Evolutionary conservation across 257 asterid species (phyloP).

Genomic region (Nicotiana tomentosiformis): DNA sequence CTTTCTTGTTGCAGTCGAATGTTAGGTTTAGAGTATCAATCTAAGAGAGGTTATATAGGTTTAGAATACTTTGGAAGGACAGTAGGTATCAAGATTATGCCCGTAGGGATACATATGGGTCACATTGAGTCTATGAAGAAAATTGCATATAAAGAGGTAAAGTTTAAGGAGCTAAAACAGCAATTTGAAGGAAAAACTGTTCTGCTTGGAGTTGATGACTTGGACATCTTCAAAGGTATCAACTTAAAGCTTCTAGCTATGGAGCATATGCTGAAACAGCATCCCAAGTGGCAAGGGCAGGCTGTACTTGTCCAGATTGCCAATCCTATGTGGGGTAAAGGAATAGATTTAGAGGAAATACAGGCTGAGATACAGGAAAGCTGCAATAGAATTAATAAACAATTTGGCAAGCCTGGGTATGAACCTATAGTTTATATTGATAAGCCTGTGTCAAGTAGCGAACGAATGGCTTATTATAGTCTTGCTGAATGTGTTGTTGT

Average conservation of each 20-base stretch:
- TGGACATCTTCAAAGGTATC: conserved; percentile 91
- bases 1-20: conserved; percentile 91
- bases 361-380: conserved; percentile 69
- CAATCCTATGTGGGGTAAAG: conserved; percentile 78
- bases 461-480: conserved; percentile 81
- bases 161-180: conserved; percentile 55
- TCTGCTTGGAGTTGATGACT: conserved; percentile 81
- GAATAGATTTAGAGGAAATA: conserved; percentile 62
- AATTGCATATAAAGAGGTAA: conserved; percentile 62
- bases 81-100: conserved; percentile 90
- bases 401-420: conserved; percentile 70
- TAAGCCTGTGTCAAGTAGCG: conserved; percentile 56
- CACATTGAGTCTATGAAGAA: conserved; percentile 75
- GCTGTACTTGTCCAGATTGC: conserved; percentile 87
- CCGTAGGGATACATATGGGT: conserved; percentile 88
- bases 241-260: conserved; percentile 80
- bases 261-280: conserved; percentile 82
- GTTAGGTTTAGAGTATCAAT: conserved; percentile 87
- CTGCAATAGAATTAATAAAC: conserved; percentile 55
- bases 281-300: conserved; percentile 71
- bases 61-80: conserved; percentile 89
- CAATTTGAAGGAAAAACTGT: conserved; percentile 75
- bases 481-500: conserved; percentile 90
- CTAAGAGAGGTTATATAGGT: conserved; percentile 90
- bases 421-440: conserved; percentile 60